phyloP scores from a whole-genome alignment of 78 protist species.

The Dictyostelium citrinum region DNA sequence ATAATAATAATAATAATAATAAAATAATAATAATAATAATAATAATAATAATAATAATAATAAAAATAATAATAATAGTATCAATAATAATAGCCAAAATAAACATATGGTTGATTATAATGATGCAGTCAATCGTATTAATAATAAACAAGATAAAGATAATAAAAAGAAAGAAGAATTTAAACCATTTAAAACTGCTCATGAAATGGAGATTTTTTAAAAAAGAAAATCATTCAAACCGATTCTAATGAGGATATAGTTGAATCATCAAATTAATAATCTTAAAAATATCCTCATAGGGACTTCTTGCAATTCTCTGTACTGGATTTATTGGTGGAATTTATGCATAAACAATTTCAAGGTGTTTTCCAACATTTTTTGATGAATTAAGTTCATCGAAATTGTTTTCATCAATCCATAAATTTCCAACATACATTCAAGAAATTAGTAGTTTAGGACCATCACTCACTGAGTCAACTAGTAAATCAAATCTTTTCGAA shows the following conservation, averaged over 20 bases:
- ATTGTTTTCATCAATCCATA: neutral
- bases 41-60: neutral
- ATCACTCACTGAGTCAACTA: neutral
- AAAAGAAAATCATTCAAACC: neutral
- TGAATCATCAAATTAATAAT: neutral
- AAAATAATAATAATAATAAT: neutral
- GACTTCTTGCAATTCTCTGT: neutral
- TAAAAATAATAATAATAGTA: neutral
- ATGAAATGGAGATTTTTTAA: neutral
- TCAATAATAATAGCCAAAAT: neutral
- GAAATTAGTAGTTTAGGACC: neutral
- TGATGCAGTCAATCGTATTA: neutral
- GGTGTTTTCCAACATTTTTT: neutral
- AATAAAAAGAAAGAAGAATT: neutral
- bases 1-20: neutral
- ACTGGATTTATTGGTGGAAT: neutral
- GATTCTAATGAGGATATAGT: slow-evolving; percentile 11
- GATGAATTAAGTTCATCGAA: neutral
- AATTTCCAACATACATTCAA: neutral
- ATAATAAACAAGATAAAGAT: neutral
- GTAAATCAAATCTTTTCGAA: slow-evolving; percentile 71
- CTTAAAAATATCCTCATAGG: slow-evolving; percentile 8
- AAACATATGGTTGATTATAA: neutral
- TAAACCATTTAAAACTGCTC: neutral
- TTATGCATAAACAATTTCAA: neutral